Evolutionary conservation across 225 moss, liverwort and hornwort species (phyloP), one percentile per base, ranked within the genome.

Genomic region (Pseudisothecium myosuroides): DNA sequence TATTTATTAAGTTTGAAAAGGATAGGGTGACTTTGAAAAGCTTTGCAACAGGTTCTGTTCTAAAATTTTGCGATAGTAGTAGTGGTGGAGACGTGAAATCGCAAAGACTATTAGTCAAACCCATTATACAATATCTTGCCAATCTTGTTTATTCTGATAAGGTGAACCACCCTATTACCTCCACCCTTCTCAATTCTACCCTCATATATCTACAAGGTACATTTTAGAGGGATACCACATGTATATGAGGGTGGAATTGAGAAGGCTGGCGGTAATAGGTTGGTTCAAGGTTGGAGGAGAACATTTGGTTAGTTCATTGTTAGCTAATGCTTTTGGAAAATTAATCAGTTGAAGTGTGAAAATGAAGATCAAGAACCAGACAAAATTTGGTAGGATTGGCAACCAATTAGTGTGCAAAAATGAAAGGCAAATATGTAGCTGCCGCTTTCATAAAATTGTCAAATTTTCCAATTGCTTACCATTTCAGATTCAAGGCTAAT

Each of bases 401-500:
- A 37, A 67, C 21, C 11, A 37, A 67, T 0, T 0, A 0, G 0
- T 37, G 0, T 12, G 21, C 6, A 1, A 37, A 67, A 67, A 36
- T 11, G 37, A 17, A 66, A 66, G 3, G 20, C 37, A 2, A 6
- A 66, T 6, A 20, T 37, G 3, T 20, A 34, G 10, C 5, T 65
- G 5, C 1, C 2, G 10, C 18, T 65, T 65, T 65, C 8, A 65
- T 18, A 36, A 18, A 34, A 65, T 36, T 65, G 10, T 36, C 5
- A 64, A 1, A 64, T 32, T 64, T 34, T n/a, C n/a, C 1, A 66
- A 0, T 2, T 1, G 0, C 19, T 66, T 5, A 19, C 36, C 36
- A 36, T 66, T 66, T 66, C 6, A 9, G 19, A 66, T 66, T 36
- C 10, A 65, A 65, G 36, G 65, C 36, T 36, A 36, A 65, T 64